A percentile compares a stretch with the other conserved stretches of the same genome.
Evolutionary conservation across 495 filamentous ascomycete genomes (phyloP).

Genomic region (Lophiostoma macrostomum): DNA sequence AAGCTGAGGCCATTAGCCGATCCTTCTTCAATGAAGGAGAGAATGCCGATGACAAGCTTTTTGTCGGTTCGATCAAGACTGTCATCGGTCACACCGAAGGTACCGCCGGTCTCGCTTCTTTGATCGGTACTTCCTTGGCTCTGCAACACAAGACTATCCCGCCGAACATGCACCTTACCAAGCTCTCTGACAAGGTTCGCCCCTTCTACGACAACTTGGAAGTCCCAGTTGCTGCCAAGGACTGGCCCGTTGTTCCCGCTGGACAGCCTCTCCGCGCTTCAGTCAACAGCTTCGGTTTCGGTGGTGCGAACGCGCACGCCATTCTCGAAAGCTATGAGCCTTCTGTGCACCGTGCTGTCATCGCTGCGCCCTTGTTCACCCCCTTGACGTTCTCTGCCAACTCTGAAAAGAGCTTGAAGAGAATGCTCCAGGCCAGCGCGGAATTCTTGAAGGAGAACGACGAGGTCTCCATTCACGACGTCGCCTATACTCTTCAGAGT

Average conservation of each 20-base stretch:
- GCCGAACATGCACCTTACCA: neutral
- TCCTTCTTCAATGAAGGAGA: constrained; percentile 40
- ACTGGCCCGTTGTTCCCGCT: constrained; percentile 14
- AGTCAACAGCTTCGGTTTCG: constrained; percentile 21
- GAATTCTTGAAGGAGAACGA: neutral
- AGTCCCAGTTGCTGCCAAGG: neutral
- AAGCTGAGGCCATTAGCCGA: constrained; percentile 33
- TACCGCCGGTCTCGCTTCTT: constrained; percentile 28
- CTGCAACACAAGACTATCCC: constrained; percentile 30
- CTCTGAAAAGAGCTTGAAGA: constrained; percentile 8
- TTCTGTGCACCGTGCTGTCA: too few relatives aligned
- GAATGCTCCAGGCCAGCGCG: neutral
- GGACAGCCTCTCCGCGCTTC: neutral
- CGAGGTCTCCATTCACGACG: constrained; percentile 7
- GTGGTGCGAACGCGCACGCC: constrained; percentile 5
- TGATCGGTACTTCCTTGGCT: constrained; percentile 33
- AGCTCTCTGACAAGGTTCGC: constrained; percentile 6
- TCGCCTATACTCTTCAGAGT: constrained; percentile 30
- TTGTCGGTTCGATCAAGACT: constrained; percentile 35
- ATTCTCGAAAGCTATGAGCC: constrained; percentile 3
- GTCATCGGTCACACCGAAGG: constrained; percentile 41
- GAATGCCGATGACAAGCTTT: constrained; percentile 41
- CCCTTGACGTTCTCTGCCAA: constrained; percentile 16
- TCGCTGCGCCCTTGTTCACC: neutral
- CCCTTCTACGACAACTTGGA: constrained; percentile 3